Percentiles rank a stretch among this genome's conserved stretches.
phyloP scores from a whole-genome alignment of 1,284 basidiomycete species.

The Apiotrichum montevideense region DNA sequence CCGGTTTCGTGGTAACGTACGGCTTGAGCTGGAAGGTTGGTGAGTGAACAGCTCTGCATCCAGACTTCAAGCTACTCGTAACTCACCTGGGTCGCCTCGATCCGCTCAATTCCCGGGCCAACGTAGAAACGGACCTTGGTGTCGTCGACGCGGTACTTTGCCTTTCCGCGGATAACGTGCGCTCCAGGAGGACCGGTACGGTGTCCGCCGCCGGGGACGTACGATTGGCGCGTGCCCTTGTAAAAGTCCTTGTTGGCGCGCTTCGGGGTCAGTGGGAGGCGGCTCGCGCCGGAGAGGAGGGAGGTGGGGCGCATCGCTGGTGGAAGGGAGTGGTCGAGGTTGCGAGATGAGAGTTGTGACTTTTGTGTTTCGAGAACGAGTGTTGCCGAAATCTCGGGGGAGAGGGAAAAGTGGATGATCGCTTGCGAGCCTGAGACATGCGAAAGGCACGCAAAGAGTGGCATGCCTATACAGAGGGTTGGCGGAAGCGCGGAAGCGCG shows the following conservation, averaged over 20 bases:
- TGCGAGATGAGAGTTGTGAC: too few species aligned
- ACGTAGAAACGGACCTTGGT: slow-evolving; percentile 76
- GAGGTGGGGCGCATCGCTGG: slow-evolving; percentile 36
- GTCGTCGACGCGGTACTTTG: slow-evolving; percentile 71
- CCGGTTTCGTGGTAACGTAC: slow-evolving; percentile 44
- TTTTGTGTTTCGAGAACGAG: too few species aligned
- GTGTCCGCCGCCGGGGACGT: slow-evolving; percentile 66
- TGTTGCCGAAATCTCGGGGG: too few species aligned
- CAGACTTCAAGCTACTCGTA: background rate
- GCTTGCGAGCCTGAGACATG: too few species aligned
- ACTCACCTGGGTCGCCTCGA: slow-evolving; percentile 14
- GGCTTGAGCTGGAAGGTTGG: slow-evolving; percentile 47
- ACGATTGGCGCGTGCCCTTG: slow-evolving; percentile 80
- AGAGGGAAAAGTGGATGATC: too few species aligned
- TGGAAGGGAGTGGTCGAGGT: background rate
- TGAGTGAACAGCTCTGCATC: background rate
- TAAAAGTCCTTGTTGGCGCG: slow-evolving; percentile 87
- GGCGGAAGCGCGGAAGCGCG: too few species aligned
- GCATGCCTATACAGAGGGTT: too few species aligned
- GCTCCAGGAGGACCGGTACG: slow-evolving; percentile 80
- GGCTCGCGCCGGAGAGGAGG: slow-evolving; percentile 55
- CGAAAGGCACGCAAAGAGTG: too few species aligned
- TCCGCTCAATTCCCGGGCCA: slow-evolving; percentile 54
- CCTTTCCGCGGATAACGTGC: slow-evolving; percentile 66
- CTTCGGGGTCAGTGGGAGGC: slow-evolving; percentile 72